phyloP scores from a whole-genome alignment of 495 filamentous ascomycete genomes.

The Trichocladium uniseriatum region DNA sequence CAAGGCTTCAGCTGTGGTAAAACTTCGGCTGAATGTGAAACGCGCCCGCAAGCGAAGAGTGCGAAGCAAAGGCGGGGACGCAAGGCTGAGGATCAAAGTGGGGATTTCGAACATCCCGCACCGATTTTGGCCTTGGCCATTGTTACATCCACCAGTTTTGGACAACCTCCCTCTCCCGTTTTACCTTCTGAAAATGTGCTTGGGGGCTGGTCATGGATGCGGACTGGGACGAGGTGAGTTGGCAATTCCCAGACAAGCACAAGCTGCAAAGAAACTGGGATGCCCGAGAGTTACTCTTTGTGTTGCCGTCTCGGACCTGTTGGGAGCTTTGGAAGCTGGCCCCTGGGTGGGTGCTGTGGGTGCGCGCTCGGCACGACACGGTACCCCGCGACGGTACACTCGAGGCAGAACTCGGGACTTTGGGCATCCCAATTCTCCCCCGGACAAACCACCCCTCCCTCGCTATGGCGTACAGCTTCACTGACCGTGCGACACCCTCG shows the following conservation, averaged over 20 bases:
- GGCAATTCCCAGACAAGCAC: neutral
- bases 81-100: neutral
- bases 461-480: neutral
- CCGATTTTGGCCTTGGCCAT: slow-evolving; percentile 3
- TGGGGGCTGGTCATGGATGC: slow-evolving; percentile 37
- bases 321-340: neutral
- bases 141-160: slow-evolving; percentile 4
- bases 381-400: slow-evolving; percentile 3
- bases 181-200: slow-evolving; percentile 16
- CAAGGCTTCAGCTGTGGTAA: too few relatives aligned
- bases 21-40: too few relatives aligned
- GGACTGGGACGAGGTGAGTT: slow-evolving; percentile 55
- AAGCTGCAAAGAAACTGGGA: neutral
- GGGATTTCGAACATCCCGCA: slow-evolving; percentile 2
- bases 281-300: too few relatives aligned
- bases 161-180: neutral
- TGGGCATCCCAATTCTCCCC: too few relatives aligned
- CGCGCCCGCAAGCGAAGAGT: neutral
- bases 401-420: neutral
- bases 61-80: neutral
- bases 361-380: neutral
- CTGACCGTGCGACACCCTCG: slow-evolving; percentile 1
- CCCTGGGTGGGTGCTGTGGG: neutral
- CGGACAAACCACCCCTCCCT: too few relatives aligned
- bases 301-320: too few relatives aligned